Base-by-base conservation (phyloP, 1,284 basidiomycete species). In the Cutaneotrichosporon sp. region DNA sequence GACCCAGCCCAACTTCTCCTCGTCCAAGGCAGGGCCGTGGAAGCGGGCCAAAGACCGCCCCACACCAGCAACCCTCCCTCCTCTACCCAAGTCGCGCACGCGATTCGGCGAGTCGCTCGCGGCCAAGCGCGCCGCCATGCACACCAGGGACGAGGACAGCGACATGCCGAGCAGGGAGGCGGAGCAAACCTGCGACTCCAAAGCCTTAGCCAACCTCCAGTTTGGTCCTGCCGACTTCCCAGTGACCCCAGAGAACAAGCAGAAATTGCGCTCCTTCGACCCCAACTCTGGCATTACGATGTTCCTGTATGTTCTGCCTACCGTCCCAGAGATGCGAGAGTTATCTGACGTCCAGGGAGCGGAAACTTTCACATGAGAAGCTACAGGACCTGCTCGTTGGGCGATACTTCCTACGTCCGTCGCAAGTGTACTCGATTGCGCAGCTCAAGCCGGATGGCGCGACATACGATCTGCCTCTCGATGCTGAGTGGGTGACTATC, bases 401-500 rank as follows among this genome's bases (percentile, higher is more conserved):
- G 3, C 83, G 94, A 27, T 94, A 86, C 71, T 89, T 87, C 66
- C 79, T 98, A 38, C 84, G 88, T 0, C 90, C 92, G 0, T 90
- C 90, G 0, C 82, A 81, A 25, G 77, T 98, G 27, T 97, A 98
- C 76, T 90, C 90, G 5, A 81, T 85, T 43, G 81, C 90, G 39
- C 84, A 87, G 11, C 81, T 88, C 0, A 79, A 84, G 8, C 81
- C 85, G 0, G 84, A 87, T 62, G 86, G 88, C 61, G 83, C 85
- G 51, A 85, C 85, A 14, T 93, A 91, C 71, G 90, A 96, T 46
- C 81, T 98, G 0, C 93, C 93, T 3, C 84, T 97, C 4, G 82
- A 84, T 5, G 88, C 88, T 2, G 94, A 97, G 72, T 97, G 88
- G 54, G 79, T 97, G 33, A 88, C 90, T 2, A 88, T 97, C 44